These are phyloP conservation scores for Yamadazyma sp. DNA, from an alignment of 805 yeast species.

Conservation along the genomic window DNA sequence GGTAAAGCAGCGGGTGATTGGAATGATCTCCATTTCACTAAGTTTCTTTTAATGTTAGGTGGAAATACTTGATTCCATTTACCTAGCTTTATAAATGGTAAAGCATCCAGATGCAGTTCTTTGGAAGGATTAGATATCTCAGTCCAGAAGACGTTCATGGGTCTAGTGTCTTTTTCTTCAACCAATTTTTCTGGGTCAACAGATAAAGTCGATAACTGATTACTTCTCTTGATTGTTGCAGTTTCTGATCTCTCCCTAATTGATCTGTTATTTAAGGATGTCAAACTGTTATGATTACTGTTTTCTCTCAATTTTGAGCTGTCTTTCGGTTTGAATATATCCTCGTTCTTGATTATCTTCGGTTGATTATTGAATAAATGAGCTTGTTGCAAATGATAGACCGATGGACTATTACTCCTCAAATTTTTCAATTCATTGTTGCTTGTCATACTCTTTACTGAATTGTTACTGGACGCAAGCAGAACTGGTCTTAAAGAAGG, in stretches of 20 bases:
- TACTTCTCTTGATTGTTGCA: slow-evolving; percentile 7
- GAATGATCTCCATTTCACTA: slow-evolving; percentile 89
- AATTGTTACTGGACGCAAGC: slow-evolving; percentile 3
- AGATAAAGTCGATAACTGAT: slow-evolving; percentile 7
- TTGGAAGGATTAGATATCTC: slow-evolving; percentile 67
- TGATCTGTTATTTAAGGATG: slow-evolving; percentile 1
- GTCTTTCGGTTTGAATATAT: slow-evolving; percentile 10
- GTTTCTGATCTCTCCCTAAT: slow-evolving; percentile 11
- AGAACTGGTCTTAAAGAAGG: slow-evolving; percentile 5
- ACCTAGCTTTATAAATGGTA: slow-evolving; percentile 62
- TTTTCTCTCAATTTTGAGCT: slow-evolving; percentile 1
- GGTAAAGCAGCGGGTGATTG: slow-evolving; percentile 95
- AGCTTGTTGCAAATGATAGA: neutral
- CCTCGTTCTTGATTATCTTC: slow-evolving; percentile 9
- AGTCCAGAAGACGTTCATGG: slow-evolving; percentile 26
- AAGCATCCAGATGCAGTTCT: slow-evolving; percentile 51
- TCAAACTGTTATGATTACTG: slow-evolving; percentile 5
- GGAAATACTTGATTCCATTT: slow-evolving; percentile 94
- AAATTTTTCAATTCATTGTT: neutral
- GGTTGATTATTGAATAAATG: neutral
- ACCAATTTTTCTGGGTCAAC: neutral
- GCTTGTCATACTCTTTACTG: slow-evolving; percentile 7
- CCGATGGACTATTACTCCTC: slow-evolving; percentile 1
- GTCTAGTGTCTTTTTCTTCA: neutral
- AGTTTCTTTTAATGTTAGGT: slow-evolving; percentile 55